A percentile compares a stretch with the other conserved stretches of the same genome.
Evolutionary conservation across 345 rosid genomes (phyloP).

Genomic region (Citrus sp.): DNA sequence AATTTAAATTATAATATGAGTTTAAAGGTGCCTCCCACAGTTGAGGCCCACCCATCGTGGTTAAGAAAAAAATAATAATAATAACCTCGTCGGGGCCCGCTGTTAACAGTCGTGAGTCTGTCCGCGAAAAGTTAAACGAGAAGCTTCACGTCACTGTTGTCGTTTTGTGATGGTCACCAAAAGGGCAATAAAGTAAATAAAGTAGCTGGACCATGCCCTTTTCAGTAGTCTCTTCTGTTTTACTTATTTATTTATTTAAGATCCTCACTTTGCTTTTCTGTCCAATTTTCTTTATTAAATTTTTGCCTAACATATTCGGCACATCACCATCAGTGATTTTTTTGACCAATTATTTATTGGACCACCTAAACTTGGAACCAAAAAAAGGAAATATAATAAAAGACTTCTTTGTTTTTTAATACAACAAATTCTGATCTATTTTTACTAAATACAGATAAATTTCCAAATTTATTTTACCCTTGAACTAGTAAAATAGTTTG

Average conservation of each 20-base stretch:
- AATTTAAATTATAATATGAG: fast-evolving
- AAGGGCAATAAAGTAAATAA: conserved; percentile 10
- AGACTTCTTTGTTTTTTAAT: neutral
- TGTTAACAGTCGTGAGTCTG: conserved; percentile 1
- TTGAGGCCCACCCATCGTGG: too few relatives aligned
- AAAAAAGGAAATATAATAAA: neutral
- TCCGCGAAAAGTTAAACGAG: neutral
- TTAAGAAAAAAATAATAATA: too few relatives aligned
- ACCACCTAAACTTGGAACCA: neutral
- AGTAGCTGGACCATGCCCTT: neutral
- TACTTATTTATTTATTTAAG: neutral
- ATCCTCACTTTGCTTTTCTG: neutral
- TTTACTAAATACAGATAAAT: neutral
- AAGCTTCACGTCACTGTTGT: neutral
- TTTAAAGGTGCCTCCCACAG: fast-evolving
- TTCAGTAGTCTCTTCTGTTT: neutral
- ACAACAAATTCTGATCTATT: neutral
- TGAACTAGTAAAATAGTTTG: neutral
- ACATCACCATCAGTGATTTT: neutral
- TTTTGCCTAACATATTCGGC: neutral
- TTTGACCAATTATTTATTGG: neutral
- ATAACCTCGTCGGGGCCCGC: neutral
- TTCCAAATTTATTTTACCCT: neutral
- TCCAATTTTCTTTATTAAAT: neutral
- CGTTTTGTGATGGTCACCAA: conserved; percentile 4